These are phyloP conservation scores for Karstenula rhodostoma DNA, from an alignment of 2,329 filamentous ascomycete species.

Conservation along the genomic window DNA sequence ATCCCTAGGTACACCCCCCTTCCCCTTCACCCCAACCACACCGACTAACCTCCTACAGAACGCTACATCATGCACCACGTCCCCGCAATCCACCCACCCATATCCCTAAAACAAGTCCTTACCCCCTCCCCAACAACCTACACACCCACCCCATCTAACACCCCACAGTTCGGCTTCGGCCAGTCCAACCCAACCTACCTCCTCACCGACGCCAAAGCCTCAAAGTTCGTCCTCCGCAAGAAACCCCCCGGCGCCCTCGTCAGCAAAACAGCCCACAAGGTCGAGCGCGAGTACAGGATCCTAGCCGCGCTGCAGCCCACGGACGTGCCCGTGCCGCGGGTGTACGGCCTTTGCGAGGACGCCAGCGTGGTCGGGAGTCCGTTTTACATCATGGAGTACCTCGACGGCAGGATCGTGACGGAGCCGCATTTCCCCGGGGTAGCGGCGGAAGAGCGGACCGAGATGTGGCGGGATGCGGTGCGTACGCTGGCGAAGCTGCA, in stretches of 20 bases:
- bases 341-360: constrained; percentile 86
- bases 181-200: constrained; percentile 97
- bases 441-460: constrained; percentile 68
- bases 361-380: constrained; percentile 77
- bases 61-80: constrained; percentile 77
- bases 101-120: constrained; percentile 81
- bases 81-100: constrained; percentile 79
- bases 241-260: constrained; percentile 90
- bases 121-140: too few relatives aligned
- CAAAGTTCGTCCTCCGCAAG: constrained; percentile 86
- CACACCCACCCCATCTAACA: too few relatives aligned
- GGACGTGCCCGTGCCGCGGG: constrained; percentile 81
- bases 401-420: constrained; percentile 88
- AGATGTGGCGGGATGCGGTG: constrained; percentile 84
- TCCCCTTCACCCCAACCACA: too few relatives aligned
- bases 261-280: constrained; percentile 89
- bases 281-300: constrained; percentile 90
- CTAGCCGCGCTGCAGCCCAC: constrained; percentile 79
- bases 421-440: constrained; percentile 82
- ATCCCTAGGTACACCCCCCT: constrained; percentile 46
- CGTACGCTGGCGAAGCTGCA: constrained; percentile 83
- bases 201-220: constrained; percentile 72
- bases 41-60: constrained; percentile 52
- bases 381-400: constrained; percentile 95
- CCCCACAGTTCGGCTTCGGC: constrained; percentile 96